Base-by-base conservation (phyloP, 495 filamentous ascomycete species). In the Penicillium samsonianum region DNA sequence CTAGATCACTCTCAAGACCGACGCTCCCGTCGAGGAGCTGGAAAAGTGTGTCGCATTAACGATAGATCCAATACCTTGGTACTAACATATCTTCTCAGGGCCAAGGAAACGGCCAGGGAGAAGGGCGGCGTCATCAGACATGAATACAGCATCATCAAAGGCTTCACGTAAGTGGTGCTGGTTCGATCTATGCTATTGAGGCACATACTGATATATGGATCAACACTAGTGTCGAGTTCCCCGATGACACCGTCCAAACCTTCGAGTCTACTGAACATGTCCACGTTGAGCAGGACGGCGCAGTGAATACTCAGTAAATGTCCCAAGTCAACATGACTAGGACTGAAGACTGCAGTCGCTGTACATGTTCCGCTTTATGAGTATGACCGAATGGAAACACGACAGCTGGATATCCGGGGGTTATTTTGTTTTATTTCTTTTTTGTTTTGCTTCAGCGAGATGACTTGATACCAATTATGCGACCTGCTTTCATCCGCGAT, bases 71-170 rank as follows among this genome's bases (percentile, higher is more conserved):
- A 17, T 2, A 38, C 26, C 33, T 25, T 22, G n/a, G 47, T 10
- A 40, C 63, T 64, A 44, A 68, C 46, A 22, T 8, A 14, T 28
- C 17, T 45, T 26, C 46, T 31, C 48, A 91, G 88, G 57, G 87
- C 90, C 57, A 96, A 96, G 84, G 73, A 90, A 57, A 63, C 82
- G 2, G 86, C 84, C 49, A 71, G 65, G 42, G 76, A 82, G 30
- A 83, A 91, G 63, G 92, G 92, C 56, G 94, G 92, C 58, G 82
- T 80, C 66, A 92, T 97, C 74, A 83, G 73, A 50, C 84, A 92
- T 62, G 89, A 92, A 67, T 96, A 89, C 79, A 86, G 72, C 37
- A 70, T 98, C 59, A 90, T 95, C 77, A 93, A 90, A 73, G 91
- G 89, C 38, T 96, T 97, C 79, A 86, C 87, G 94, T 97, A 84